A percentile compares a stretch with the other conserved stretches of the same genome.
Conservation (phyloP, 2,329 filamentous ascomycete species). For the Talaromyces verruculosus region DNA sequence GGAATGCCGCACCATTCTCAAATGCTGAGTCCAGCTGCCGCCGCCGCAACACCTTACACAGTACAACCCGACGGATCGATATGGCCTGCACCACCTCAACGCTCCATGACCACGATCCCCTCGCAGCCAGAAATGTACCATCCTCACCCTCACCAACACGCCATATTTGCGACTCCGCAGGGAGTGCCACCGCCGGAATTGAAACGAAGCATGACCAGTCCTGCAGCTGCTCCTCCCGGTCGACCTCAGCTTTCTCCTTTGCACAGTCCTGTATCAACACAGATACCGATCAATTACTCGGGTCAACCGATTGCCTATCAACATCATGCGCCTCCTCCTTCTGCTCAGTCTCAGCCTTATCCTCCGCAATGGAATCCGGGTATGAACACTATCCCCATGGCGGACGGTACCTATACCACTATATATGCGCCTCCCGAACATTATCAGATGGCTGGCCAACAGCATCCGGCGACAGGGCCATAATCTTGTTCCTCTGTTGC, state of each 20-base stretch:
- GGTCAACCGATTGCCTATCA: constrained; percentile 17
- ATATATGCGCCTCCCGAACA: constrained; percentile 27
- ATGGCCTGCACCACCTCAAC: constrained; percentile 39
- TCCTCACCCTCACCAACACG: constrained; percentile 31
- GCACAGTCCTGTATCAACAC: constrained; percentile 29
- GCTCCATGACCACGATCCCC: constrained; percentile 23
- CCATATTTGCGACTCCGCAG: constrained; percentile 26
- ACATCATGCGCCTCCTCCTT: constrained; percentile 21
- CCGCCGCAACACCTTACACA: constrained; percentile 29
- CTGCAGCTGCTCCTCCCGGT: constrained; percentile 26
- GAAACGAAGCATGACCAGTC: constrained; percentile 41
- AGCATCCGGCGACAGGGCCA: constrained; percentile 28
- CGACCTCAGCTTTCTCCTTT: constrained; percentile 22
- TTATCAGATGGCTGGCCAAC: constrained; percentile 18
- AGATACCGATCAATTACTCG: constrained; percentile 30
- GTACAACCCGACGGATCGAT: constrained; percentile 39
- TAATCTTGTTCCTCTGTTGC: background rate
- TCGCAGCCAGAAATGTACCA: constrained; percentile 18
- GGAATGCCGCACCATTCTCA: constrained; percentile 36
- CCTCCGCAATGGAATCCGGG: constrained; percentile 18
- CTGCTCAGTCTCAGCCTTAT: constrained; percentile 27
- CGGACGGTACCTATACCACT: constrained; percentile 36
- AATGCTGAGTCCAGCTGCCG: constrained; percentile 28
- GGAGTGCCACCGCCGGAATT: constrained; percentile 33
- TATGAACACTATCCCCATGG: constrained; percentile 26